Conservation (phyloP, 2,329 filamentous ascomycete genomes). For the Tolypocladium paradoxum region DNA sequence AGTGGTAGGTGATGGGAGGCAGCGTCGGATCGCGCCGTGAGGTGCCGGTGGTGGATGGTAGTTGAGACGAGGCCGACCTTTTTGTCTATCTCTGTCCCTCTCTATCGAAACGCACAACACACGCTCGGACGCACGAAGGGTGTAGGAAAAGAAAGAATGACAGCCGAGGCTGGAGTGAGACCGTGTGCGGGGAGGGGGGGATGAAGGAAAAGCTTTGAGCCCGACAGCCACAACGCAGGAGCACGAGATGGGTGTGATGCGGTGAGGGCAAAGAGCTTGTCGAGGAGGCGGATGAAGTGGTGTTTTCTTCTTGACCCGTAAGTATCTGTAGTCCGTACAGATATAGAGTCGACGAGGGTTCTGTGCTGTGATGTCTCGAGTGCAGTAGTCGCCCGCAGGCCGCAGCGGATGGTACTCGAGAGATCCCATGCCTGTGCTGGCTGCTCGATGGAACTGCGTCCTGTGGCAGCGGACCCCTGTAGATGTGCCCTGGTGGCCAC, state of each 20-base stretch:
- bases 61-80: not conserved
- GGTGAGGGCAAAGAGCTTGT: not conserved
- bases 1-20: not conserved
- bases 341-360: too few species aligned
- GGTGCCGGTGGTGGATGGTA: not conserved
- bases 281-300: not conserved
- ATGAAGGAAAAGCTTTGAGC: not conserved
- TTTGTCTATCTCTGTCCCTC: not conserved
- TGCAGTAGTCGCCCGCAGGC: not conserved
- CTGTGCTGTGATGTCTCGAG: not conserved
- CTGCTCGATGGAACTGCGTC: too few species aligned
- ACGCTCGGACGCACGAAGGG: not conserved
- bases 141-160: not conserved
- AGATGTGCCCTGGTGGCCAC: not conserved
- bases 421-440: not conserved
- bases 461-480: not conserved
- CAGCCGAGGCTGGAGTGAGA: not conserved
- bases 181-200: not conserved
- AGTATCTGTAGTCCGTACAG: too few species aligned
- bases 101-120: not conserved
- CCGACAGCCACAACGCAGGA: not conserved
- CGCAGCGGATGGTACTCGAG: not conserved
- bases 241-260: not conserved
- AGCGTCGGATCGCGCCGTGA: not conserved
- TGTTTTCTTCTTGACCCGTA: not conserved